Conservation (phyloP, 495 filamentous ascomycete genomes). For the Penicillium paxilli region DNA sequence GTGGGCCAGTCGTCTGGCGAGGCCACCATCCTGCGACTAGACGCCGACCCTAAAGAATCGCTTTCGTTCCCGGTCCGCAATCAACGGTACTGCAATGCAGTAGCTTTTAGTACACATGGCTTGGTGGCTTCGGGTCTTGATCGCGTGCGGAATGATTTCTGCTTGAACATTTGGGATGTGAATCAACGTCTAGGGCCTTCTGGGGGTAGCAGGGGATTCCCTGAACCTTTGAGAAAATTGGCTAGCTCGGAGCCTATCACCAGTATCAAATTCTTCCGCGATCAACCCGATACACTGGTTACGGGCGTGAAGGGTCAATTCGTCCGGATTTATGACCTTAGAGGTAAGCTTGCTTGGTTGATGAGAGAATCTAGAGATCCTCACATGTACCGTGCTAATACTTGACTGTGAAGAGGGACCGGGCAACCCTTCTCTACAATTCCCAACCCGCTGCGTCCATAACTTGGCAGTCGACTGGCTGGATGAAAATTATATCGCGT, state of each 20-base stretch:
- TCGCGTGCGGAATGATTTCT: conserved; percentile 87
- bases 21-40: conserved; percentile 76
- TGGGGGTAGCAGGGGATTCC: conserved; percentile 37
- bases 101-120: conserved; percentile 80
- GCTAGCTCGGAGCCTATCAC: conserved; percentile 85
- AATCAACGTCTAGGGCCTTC: conserved; percentile 56
- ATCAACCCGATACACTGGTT: conserved; percentile 79
- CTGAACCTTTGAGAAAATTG: conserved; percentile 68
- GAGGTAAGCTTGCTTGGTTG: conserved; percentile 57
- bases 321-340: conserved; percentile 84
- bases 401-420: conserved; percentile 40
- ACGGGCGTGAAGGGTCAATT: conserved; percentile 83
- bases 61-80: conserved; percentile 79
- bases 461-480: conserved; percentile 87
- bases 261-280: conserved; percentile 86
- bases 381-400: conserved; percentile 14
- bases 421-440: conserved; percentile 59
- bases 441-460: conserved; percentile 81
- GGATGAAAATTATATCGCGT: conserved; percentile 93
- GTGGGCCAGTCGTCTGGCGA: conserved; percentile 84
- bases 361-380: background rate
- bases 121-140: conserved; percentile 87
- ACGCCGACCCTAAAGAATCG: conserved; percentile 61
- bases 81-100: conserved; percentile 84
- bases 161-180: conserved; percentile 92